Evolutionary conservation across 1,139 yeast species (phyloP).

Genomic region (Arxiozyma bovina): DNA sequence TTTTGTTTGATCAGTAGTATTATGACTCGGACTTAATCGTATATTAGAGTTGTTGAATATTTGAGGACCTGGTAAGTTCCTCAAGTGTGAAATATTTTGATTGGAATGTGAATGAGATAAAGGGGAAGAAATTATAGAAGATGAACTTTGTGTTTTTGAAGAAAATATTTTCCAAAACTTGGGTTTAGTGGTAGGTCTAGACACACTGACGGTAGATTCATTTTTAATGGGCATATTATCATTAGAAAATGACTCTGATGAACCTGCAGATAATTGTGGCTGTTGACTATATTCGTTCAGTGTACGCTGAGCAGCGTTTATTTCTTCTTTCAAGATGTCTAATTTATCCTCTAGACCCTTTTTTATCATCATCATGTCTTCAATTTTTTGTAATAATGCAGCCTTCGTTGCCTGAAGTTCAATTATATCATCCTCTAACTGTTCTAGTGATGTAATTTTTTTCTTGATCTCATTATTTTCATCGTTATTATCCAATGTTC

Average conservation of each 20-base stretch:
- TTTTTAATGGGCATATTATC: slow-evolving; percentile 14
- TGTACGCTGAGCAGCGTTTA: slow-evolving; percentile 9
- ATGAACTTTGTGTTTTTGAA: slow-evolving; percentile 4
- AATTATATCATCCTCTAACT: slow-evolving; percentile 11
- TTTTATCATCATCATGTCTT: slow-evolving; percentile 22
- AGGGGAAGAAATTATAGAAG: neutral
- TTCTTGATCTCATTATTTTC: neutral
- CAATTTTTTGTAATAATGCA: slow-evolving; percentile 29
- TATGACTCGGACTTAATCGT: slow-evolving; percentile 2
- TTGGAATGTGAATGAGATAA: slow-evolving; percentile 11
- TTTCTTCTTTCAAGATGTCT: slow-evolving; percentile 21
- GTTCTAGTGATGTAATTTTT: neutral
- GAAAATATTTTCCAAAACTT: slow-evolving; percentile 31
- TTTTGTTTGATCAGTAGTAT: slow-evolving; percentile 7
- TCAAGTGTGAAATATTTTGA: slow-evolving; percentile 1
- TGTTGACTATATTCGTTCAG: slow-evolving; percentile 9
- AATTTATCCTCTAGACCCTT: slow-evolving; percentile 28
- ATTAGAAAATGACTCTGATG: slow-evolving; percentile 4
- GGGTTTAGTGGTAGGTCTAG: slow-evolving; percentile 26
- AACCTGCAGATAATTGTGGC: slow-evolving; percentile 4
- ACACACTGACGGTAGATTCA: slow-evolving; percentile 22
- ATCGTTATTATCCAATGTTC: neutral
- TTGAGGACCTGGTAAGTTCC: neutral
- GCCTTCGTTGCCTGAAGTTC: slow-evolving; percentile 23
- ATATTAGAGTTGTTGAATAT: neutral